Evolutionary conservation across 2,329 filamentous ascomycete species (phyloP).

Genomic region (Lachnellula cervina): DNA sequence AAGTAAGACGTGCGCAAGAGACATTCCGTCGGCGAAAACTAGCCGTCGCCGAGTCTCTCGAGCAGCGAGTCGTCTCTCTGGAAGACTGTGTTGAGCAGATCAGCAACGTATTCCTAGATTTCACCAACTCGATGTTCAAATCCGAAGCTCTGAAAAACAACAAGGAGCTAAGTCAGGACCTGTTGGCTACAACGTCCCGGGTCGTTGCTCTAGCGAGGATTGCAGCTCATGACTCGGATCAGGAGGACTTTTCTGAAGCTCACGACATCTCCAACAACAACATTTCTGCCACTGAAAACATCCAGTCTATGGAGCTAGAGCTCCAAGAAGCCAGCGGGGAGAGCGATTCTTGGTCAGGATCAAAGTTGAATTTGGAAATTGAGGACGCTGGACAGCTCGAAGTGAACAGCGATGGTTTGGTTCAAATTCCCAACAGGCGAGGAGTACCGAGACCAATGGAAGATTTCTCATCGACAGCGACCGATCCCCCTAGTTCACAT

Average conservation of each 20-base stretch:
- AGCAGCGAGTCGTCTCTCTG: conserved; percentile 2
- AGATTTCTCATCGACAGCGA: neutral
- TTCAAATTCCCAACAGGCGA: neutral
- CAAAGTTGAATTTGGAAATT: no score
- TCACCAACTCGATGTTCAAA: conserved; percentile 8
- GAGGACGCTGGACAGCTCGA: neutral
- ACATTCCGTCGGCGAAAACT: conserved; percentile 5
- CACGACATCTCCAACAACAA: neutral
- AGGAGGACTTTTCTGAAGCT: neutral
- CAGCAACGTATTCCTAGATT: conserved; percentile 9
- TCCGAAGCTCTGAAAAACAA: neutral
- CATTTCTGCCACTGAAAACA: neutral
- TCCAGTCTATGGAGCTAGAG: neutral
- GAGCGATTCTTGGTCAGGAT: neutral
- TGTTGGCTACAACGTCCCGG: conserved; percentile 3
- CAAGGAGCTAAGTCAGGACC: neutral
- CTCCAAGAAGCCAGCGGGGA: neutral
- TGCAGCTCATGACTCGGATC: neutral
- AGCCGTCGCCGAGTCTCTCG: conserved; percentile 1
- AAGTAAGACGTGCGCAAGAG: conserved; percentile 9
- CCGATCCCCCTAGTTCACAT: neutral
- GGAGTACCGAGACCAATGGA: neutral
- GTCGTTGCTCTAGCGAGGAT: conserved; percentile 2
- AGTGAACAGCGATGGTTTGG: neutral
- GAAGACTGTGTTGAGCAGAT: conserved; percentile 8